These are phyloP conservation scores for Amaranthus cruentus DNA, from an alignment of 148 eudicot species.

Conservation along the genomic window DNA sequence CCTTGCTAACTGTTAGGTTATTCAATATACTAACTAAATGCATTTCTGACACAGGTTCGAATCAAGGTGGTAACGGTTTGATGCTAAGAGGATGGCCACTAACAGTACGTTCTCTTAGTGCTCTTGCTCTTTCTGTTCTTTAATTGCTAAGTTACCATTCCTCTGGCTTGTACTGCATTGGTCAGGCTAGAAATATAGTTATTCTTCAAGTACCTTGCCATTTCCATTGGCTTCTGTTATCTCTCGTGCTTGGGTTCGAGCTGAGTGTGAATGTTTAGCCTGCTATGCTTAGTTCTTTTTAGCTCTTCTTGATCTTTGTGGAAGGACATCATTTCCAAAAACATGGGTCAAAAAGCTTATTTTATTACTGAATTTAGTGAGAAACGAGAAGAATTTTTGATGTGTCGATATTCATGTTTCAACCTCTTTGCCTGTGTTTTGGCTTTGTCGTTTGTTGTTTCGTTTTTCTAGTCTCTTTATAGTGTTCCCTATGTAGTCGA, in stretches of 20 bases:
- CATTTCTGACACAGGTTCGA: slow-evolving; percentile 48
- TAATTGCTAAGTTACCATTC: not conserved
- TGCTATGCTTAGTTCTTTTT: not conserved
- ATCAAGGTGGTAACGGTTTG: slow-evolving; percentile 64
- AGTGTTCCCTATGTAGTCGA: not conserved
- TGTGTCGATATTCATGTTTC: not conserved
- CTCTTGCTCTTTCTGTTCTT: not conserved
- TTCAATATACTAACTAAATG: slow-evolving; percentile 6
- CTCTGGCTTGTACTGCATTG: not conserved
- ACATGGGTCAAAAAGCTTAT: not conserved
- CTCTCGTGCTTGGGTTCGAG: not conserved
- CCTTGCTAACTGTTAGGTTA: not conserved
- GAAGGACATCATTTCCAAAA: not conserved
- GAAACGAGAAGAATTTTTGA: not conserved
- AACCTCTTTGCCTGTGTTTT: not conserved
- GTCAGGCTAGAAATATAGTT: too few species aligned
- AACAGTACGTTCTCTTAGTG: slow-evolving; percentile 42
- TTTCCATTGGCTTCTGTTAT: not conserved
- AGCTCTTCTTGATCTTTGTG: not conserved
- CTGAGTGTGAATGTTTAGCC: not conserved
- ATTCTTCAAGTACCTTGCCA: not conserved
- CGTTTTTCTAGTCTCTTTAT: not conserved
- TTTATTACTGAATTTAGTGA: not conserved
- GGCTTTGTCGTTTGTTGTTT: not conserved
- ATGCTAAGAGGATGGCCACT: slow-evolving; percentile 77